A percentile compares a stretch with the other conserved stretches of the same genome.
Conservation (phyloP, 768 basidiomycete species). For the Hemileccinum rubropunctum region DNA sequence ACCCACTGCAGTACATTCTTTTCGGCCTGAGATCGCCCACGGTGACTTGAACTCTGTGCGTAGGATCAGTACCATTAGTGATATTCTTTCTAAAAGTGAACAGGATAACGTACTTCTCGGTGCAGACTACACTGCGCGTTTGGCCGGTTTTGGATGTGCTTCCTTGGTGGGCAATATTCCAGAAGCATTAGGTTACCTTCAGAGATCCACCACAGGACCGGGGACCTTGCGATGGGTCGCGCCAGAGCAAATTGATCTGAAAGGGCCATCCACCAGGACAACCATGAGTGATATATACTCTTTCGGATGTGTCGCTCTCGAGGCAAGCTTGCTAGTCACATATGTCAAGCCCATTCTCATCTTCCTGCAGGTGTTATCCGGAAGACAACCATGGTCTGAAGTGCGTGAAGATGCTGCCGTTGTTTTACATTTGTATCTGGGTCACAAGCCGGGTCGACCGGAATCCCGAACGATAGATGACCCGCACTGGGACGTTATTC, state of each 20-base stretch:
- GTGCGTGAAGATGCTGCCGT: background rate
- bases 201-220: no score
- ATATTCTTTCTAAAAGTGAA: no score
- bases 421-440: slow-evolving; percentile 9
- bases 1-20: no score
- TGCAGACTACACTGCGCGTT: no score
- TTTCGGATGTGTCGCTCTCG: slow-evolving; percentile 27
- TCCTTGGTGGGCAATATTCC: no score
- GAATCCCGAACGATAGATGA: background rate
- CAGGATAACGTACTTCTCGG: no score
- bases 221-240: background rate
- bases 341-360: background rate
- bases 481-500: slow-evolving; percentile 1
- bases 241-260: slow-evolving; percentile 26
- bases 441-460: background rate
- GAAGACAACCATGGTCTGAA: slow-evolving; percentile 3
- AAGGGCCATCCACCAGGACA: background rate
- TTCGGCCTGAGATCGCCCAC: no score
- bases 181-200: no score
- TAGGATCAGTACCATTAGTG: no score
- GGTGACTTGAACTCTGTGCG: no score
- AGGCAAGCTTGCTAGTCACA: slow-evolving; percentile 12
- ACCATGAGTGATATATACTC: slow-evolving; percentile 10
- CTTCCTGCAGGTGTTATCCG: slow-evolving; percentile 22
- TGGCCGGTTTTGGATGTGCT: no score